Evolutionary conservation across 495 filamentous ascomycete species (phyloP).

Genomic region (Talaromyces proteolyticus): DNA sequence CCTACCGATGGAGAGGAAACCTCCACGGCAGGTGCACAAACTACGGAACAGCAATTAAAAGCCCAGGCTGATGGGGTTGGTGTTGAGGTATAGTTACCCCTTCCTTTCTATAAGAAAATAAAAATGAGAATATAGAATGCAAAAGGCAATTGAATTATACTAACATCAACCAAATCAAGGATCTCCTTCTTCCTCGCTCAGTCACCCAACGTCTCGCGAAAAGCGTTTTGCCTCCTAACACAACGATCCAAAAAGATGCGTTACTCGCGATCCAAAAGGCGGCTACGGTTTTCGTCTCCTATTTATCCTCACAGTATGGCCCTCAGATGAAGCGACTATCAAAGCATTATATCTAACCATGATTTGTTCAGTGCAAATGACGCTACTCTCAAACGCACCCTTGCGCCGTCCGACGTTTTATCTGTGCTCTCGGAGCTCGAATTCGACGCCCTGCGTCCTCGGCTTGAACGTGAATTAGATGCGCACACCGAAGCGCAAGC

Average conservation of each 20-base stretch:
- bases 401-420: slow-evolving; percentile 78
- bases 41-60: slow-evolving; percentile 41
- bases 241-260: slow-evolving; percentile 90
- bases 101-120: no score
- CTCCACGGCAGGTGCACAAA: background rate
- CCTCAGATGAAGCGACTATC: background rate
- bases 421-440: slow-evolving; percentile 77
- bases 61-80: slow-evolving; percentile 35
- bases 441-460: slow-evolving; percentile 67
- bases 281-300: slow-evolving; percentile 90
- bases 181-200: slow-evolving; percentile 87
- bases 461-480: slow-evolving; percentile 53
- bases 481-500: slow-evolving; percentile 57
- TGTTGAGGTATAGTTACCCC: slow-evolving; percentile 27
- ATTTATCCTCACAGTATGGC: slow-evolving; percentile 75
- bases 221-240: slow-evolving; percentile 93
- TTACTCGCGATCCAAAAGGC: slow-evolving; percentile 86
- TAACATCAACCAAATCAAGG: no score
- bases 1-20: slow-evolving; percentile 14
- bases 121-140: no score
- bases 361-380: slow-evolving; percentile 64
- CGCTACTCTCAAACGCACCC: slow-evolving; percentile 71
- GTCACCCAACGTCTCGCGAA: slow-evolving; percentile 91
- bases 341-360: background rate
- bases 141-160: no score